Base-by-base conservation (phyloP, 768 basidiomycete genomes). In the Gloeostereum incarnatum region DNA sequence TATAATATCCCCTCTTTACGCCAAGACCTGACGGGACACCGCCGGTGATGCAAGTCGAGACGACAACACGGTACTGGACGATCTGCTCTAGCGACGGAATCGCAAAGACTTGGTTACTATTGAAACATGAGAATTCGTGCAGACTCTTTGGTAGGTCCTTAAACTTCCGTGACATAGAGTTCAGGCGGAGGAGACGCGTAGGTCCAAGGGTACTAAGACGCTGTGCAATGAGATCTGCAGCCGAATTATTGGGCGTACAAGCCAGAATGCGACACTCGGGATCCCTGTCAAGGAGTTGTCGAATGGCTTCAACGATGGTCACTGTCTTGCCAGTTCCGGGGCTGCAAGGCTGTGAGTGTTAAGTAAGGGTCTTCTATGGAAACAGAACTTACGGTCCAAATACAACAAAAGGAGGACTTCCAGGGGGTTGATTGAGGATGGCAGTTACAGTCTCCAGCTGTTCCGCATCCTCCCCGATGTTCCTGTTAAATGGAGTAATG, bases 281-380 rank as follows among this genome's bases (percentile, higher is more conserved):
- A 43, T 75, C 48, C 6, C 41, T 41, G 9, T 46, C 49, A 3
- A 80, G 57, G 2, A 81, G 49, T 46, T 83, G 80, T 2, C 54
- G 60, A 25, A 81, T 80, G 1, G 72, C 69, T 49, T 83, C 80
- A 2, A 80, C 70, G 1, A 75, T 59, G 0, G 78, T 81, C 16
- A 80, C 65, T 0, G 80, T 81, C 52, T 83, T 83, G 1, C 80
- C 80, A 0, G 80, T 81, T 6, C 76, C 76, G 3, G 75, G 75
- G 0, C 75, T 77, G 36, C 10, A 20, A n/a, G n/a, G n/a, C n/a
- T n/a, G n/a, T n/a, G n/a, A n/a, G n/a, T n/a, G n/a, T n/a, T n/a
- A n/a, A n/a, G n/a, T n/a, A n/a, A n/a, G n/a, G n/a, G n/a, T n/a
- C n/a, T n/a, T n/a, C n/a, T n/a, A n/a, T n/a, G n/a, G n/a, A n/a